Conservation (phyloP, 2,329 filamentous ascomycete species). For the Fusarium sp. region DNA sequence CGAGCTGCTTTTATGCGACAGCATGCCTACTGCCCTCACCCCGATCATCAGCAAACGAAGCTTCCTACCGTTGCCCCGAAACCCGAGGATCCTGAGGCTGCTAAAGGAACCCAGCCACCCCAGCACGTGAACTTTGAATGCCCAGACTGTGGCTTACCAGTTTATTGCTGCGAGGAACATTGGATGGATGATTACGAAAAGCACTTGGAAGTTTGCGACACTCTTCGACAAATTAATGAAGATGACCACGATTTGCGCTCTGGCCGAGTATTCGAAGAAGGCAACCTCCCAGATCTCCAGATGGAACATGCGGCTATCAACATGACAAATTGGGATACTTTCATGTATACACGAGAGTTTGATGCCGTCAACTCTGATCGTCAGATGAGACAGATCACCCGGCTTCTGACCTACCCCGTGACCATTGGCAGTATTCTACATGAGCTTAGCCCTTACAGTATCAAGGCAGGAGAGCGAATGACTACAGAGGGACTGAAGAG, state of each 20-base stretch:
- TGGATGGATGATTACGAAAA: conserved; percentile 96
- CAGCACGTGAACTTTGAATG: conserved; percentile 94
- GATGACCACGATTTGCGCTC: conserved; percentile 96
- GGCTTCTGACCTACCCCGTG: conserved; percentile 91
- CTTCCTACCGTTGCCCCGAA: conserved; percentile 73
- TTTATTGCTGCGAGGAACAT: conserved; percentile 94
- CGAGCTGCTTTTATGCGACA: conserved; percentile 92
- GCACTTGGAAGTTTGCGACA: conserved; percentile 93
- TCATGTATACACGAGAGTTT: conserved; percentile 92
- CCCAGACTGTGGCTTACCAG: conserved; percentile 92
- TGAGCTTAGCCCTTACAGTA: conserved; percentile 91
- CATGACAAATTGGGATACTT: conserved; percentile 99
- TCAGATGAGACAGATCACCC: conserved; percentile 91
- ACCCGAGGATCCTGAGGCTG: conserved; percentile 68
- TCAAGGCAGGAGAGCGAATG: conserved; percentile 79
- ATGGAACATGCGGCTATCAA: conserved; percentile 94
- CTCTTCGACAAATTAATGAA: conserved; percentile 92
- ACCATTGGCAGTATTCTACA: conserved; percentile 93
- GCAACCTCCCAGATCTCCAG: conserved; percentile 88
- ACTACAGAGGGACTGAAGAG: conserved; percentile 93
- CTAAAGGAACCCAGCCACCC: conserved; percentile 70
- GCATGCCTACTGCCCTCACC: conserved; percentile 93
- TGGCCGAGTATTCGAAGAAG: conserved; percentile 92
- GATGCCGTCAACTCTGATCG: conserved; percentile 91
- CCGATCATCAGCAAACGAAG: conserved; percentile 82